Evolutionary conservation across 768 basidiomycete genomes (phyloP), one percentile per base, ranked within the genome.

Genomic region (Tricholomella constricta): DNA sequence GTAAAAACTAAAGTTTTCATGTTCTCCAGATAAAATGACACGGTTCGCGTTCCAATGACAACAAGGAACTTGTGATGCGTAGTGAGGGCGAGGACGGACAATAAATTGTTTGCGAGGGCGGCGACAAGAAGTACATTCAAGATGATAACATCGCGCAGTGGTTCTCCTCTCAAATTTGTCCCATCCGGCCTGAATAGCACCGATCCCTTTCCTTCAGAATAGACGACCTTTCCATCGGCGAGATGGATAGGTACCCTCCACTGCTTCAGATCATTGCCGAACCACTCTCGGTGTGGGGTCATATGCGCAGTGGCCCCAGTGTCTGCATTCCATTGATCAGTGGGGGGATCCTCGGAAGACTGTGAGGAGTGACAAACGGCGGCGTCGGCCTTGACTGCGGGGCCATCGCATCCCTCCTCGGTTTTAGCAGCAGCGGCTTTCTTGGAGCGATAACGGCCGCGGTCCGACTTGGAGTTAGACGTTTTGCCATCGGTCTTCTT

Each of bases 131-230:
- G 29, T n/a, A n/a, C n/a, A 29, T 29, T 11, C 29, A 11, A 6
- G 11, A 29, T 29, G 6, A 29, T 29, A 11, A 29, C 29, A 29
- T 6, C 29, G 6, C 29, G 29, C 6, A 29, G 29, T 29, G 6
- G 6, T 29, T 6, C 6, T 29, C 1, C 72, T 70, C 1, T 71
- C 52, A 17, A 67, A 59, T 66, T 72, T 79, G 0, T 71, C 72
- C 3, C 70, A 61, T 42, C 66, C 70, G 3, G 51, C 45, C 17
- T 52, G 8, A 14, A 65, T 60, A 1, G 59, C 42, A 14, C 67
- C 52, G 65, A 75, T 12, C 56, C 52, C 31, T 29, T 29, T 11
- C 29, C 29, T 6, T 6, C 29, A 6, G 29, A 29, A 29, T 29
- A 29, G 6, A 29, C 29, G 29, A 29, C 11, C 6, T 29, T 29